These are phyloP conservation scores for Candida oleophila DNA, from an alignment of 805 yeast genomes.

Conservation along the genomic window DNA sequence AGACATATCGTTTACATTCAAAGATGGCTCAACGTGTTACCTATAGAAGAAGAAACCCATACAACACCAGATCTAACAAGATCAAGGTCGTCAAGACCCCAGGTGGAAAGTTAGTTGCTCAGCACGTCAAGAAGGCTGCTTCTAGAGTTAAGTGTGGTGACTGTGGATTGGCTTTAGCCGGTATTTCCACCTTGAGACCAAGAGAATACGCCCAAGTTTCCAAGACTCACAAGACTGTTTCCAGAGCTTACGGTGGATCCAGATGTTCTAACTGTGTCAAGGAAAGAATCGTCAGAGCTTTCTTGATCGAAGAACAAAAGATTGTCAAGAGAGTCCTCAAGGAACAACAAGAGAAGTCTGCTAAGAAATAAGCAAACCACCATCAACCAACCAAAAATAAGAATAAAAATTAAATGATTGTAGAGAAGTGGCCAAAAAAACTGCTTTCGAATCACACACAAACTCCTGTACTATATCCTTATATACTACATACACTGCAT, in stretches of 20 bases:
- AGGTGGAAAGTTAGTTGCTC: constrained; percentile 98
- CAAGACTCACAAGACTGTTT: constrained; percentile 96
- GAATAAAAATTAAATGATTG: too few species aligned
- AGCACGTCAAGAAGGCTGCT: constrained; percentile 91
- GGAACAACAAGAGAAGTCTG: constrained; percentile 78
- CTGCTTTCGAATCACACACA: too few species aligned
- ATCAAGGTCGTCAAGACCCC: constrained; percentile 99
- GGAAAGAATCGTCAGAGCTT: constrained; percentile 99
- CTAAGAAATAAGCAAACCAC: constrained; percentile 9
- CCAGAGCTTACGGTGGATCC: constrained; percentile 99
- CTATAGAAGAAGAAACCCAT: constrained; percentile 28
- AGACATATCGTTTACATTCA: neutral
- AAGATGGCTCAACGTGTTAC: constrained; percentile 18
- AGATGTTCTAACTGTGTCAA: constrained; percentile 98
- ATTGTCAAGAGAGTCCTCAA: constrained; percentile 98
- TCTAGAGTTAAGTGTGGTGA: constrained; percentile 88
- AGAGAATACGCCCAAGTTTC: constrained; percentile 94
- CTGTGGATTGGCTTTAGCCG: constrained; percentile 79
- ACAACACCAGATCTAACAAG: constrained; percentile 99
- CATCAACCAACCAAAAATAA: neutral
- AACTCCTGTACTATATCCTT: constrained; percentile 1
- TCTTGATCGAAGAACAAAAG: constrained; percentile 99
- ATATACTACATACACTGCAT: constrained; percentile 5
- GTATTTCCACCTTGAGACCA: constrained; percentile 96
- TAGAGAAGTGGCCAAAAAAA: neutral